A percentile compares a stretch with the other conserved stretches of the same genome.
phyloP scores from a whole-genome alignment of 768 basidiomycete species.

The Paxillus ammoniavirescens region DNA sequence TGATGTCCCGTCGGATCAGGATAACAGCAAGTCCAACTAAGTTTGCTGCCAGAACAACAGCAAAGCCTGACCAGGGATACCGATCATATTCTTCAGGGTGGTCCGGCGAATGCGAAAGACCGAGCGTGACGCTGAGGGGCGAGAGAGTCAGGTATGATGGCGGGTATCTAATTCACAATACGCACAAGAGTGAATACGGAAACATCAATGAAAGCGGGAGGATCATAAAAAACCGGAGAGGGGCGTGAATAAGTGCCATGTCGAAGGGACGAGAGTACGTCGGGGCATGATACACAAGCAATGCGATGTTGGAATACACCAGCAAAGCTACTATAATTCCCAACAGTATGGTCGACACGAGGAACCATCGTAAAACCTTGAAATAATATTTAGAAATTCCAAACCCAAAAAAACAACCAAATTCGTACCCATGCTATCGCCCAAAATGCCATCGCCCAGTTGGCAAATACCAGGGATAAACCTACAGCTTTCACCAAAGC shows the following conservation, averaged over 20 bases:
- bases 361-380: slow-evolving; percentile 73
- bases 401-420: neutral
- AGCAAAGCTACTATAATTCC: slow-evolving; percentile 69
- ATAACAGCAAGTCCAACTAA: slow-evolving; percentile 54
- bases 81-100: slow-evolving; percentile 52
- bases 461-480: slow-evolving; percentile 68
- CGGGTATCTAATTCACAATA: neutral
- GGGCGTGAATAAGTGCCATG: slow-evolving; percentile 82
- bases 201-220: slow-evolving; percentile 49
- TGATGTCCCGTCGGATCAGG: slow-evolving; percentile 58
- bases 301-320: slow-evolving; percentile 74
- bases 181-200: slow-evolving; percentile 55
- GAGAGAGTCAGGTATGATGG: neutral
- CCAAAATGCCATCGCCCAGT: slow-evolving; percentile 81
- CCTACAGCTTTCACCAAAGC: slow-evolving; percentile 81
- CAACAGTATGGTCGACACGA: slow-evolving; percentile 71
- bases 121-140: slow-evolving; percentile 60
- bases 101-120: slow-evolving; percentile 52
- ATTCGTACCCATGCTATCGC: slow-evolving; percentile 67
- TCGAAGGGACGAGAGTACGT: slow-evolving; percentile 64
- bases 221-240: slow-evolving; percentile 68
- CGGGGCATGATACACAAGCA: slow-evolving; percentile 72
- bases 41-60: slow-evolving; percentile 65
- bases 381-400: neutral
- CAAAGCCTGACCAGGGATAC: slow-evolving; percentile 74